Percentiles rank a stretch among this genome's conserved stretches.
phyloP scores from a whole-genome alignment of 306 rosid genomes.

The Rosa chinensis region DNA sequence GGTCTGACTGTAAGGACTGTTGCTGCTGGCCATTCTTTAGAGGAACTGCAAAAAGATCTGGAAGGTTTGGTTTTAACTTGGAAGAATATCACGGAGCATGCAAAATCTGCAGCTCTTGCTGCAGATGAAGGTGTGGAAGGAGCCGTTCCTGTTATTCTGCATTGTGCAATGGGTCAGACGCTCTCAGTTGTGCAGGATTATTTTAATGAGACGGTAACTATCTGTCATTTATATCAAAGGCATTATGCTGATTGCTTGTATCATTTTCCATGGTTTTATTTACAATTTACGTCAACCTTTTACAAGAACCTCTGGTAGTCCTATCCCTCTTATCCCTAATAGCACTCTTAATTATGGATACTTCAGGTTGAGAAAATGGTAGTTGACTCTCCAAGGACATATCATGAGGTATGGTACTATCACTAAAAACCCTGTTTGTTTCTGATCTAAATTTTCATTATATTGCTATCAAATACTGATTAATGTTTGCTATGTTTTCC shows the following conservation, averaged over 20 bases:
- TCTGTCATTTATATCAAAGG: slow-evolving; percentile 16
- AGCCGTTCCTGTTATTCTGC: slow-evolving; percentile 86
- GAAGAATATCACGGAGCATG: slow-evolving; percentile 82
- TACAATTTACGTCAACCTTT: neutral
- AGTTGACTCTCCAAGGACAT: slow-evolving; percentile 91
- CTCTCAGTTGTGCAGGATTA: slow-evolving; percentile 98
- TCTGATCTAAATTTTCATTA: slow-evolving; percentile 15
- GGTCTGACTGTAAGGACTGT: slow-evolving; percentile 94
- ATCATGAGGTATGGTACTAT: slow-evolving; percentile 69
- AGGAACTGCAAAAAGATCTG: slow-evolving; percentile 87
- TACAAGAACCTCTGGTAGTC: slow-evolving; percentile 8
- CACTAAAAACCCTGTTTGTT: neutral
- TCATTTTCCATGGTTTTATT: neutral
- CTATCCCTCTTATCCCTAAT: slow-evolving; percentile 27
- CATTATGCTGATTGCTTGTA: neutral
- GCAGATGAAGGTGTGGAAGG: slow-evolving; percentile 98
- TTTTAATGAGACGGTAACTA: slow-evolving; percentile 71
- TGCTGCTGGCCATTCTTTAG: slow-evolving; percentile 89
- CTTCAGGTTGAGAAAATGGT: slow-evolving; percentile 86
- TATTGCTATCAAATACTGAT: slow-evolving; percentile 8
- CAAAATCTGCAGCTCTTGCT: slow-evolving; percentile 92
- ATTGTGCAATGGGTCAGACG: slow-evolving; percentile 93
- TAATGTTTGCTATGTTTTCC: slow-evolving; percentile 28
- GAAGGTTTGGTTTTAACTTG: slow-evolving; percentile 82
- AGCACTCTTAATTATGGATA: slow-evolving; percentile 27